Percentiles rank a stretch among this genome's conserved stretches.
Evolutionary conservation across 2,329 filamentous ascomycete species (phyloP).

Genomic region (Penicillium hordei): DNA sequence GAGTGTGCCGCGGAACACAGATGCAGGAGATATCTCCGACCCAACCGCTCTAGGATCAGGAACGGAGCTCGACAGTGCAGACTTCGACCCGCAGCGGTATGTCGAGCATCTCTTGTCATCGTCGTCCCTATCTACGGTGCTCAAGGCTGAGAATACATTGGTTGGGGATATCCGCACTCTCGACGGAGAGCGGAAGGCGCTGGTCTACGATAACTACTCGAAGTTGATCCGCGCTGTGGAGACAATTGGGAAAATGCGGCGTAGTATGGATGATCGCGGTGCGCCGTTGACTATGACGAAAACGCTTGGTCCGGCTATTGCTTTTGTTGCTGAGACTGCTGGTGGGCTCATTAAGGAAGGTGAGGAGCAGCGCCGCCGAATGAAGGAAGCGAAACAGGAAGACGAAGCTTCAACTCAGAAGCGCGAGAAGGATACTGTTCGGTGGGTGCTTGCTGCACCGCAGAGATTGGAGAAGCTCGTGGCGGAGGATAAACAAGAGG

Average conservation of each 20-base stretch:
- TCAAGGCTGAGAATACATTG: slow-evolving; percentile 48
- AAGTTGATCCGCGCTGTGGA: slow-evolving; percentile 96
- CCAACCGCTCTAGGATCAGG: slow-evolving; percentile 32
- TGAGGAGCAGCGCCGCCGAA: slow-evolving; percentile 35
- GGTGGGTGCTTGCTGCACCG: slow-evolving; percentile 47
- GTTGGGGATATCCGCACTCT: slow-evolving; percentile 76
- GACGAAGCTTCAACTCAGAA: slow-evolving; percentile 21
- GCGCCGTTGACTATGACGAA: slow-evolving; percentile 49
- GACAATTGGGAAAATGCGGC: slow-evolving; percentile 74
- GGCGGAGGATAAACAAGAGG: slow-evolving; percentile 39
- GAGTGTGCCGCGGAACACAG: slow-evolving; percentile 44
- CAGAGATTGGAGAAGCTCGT: slow-evolving; percentile 40
- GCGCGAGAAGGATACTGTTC: slow-evolving; percentile 44
- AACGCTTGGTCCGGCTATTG: slow-evolving; percentile 43
- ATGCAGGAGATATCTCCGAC: slow-evolving; percentile 42
- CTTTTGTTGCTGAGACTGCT: slow-evolving; percentile 47
- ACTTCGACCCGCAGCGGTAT: slow-evolving; percentile 69
- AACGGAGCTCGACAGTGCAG: slow-evolving; percentile 68
- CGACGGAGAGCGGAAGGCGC: slow-evolving; percentile 92
- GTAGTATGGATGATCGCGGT: slow-evolving; percentile 48
- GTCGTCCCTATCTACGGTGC: slow-evolving; percentile 44
- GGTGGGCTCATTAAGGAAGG: slow-evolving; percentile 41
- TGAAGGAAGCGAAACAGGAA: slow-evolving; percentile 27
- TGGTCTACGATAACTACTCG: slow-evolving; percentile 98
- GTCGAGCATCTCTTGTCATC: slow-evolving; percentile 44